phyloP scores from a whole-genome alignment of 2,329 filamentous ascomycete species.

The Fusarium xyrophilum region DNA sequence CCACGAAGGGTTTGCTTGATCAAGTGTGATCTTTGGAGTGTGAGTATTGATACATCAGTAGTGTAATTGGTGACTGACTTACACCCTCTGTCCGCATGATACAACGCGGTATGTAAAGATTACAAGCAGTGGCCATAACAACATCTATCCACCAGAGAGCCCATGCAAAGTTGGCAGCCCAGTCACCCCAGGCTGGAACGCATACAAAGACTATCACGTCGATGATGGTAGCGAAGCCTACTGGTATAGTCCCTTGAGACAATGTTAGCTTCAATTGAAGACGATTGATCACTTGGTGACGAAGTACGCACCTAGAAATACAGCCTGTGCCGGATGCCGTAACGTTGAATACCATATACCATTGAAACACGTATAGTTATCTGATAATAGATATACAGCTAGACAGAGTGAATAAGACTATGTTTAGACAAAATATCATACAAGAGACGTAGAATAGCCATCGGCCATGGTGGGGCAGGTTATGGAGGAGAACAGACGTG shows the following conservation, averaged over 20 bases:
- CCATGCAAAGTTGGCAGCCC: constrained; percentile 59
- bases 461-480: constrained; percentile 62
- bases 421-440: constrained; percentile 63
- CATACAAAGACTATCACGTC: constrained; percentile 66
- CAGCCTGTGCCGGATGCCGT: constrained; percentile 64
- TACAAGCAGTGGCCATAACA: constrained; percentile 53
- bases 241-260: constrained; percentile 61
- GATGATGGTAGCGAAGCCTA: constrained; percentile 68
- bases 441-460: constrained; percentile 64
- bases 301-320: constrained; percentile 14
- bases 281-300: background rate
- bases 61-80: constrained; percentile 33
- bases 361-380: constrained; percentile 67
- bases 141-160: constrained; percentile 61
- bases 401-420: constrained; percentile 60
- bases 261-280: constrained; percentile 40
- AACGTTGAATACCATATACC: constrained; percentile 68
- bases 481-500: constrained; percentile 63
- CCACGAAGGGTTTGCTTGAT: constrained; percentile 63
- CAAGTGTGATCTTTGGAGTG: constrained; percentile 24
- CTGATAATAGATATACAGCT: constrained; percentile 58
- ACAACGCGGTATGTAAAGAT: constrained; percentile 58
- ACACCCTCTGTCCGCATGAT: constrained; percentile 48
- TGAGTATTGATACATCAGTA: background rate
- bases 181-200: constrained; percentile 61